phyloP scores from a whole-genome alignment of 495 filamentous ascomycete genomes.

The Viridothelium virens region DNA sequence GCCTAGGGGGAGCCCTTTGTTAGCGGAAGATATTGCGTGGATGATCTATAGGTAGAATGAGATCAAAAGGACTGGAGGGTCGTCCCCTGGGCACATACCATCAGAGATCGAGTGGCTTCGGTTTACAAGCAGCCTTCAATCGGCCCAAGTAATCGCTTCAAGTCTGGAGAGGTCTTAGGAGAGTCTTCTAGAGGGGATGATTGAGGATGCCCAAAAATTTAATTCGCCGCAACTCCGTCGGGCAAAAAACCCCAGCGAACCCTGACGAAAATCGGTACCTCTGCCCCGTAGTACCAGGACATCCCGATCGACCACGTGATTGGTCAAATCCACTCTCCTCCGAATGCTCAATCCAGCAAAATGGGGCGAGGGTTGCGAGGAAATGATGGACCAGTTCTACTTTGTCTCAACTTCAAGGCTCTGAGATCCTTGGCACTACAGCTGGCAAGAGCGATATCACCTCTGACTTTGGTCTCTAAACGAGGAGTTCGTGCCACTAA shows the following conservation, averaged over 20 bases:
- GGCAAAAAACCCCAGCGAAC: not conserved
- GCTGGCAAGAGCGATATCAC: not conserved
- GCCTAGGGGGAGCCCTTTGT: constrained; percentile 49
- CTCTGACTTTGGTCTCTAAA: not conserved
- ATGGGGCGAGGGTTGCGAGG: too few species aligned
- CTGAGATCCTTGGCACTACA: not conserved
- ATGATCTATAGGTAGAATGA: not conserved
- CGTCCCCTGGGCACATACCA: not conserved
- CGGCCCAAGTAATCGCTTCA: not conserved
- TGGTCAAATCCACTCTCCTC: not conserved
- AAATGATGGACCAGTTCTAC: too few species aligned
- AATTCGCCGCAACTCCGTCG: not conserved
- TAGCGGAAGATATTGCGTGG: not conserved
- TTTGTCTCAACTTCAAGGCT: not conserved
- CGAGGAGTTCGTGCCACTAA: not conserved
- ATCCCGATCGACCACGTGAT: not conserved
- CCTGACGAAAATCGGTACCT: not conserved
- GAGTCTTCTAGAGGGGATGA: not conserved
- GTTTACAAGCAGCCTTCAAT: not conserved
- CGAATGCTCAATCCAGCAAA: not conserved
- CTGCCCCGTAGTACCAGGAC: not conserved
- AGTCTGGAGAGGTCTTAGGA: not conserved
- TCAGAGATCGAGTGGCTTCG: not conserved
- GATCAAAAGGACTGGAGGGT: not conserved
- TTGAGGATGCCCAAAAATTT: not conserved